Percentiles rank a stretch among this genome's conserved stretches.
phyloP scores from a whole-genome alignment of 306 rosid genomes.

The Pueraria montana region DNA sequence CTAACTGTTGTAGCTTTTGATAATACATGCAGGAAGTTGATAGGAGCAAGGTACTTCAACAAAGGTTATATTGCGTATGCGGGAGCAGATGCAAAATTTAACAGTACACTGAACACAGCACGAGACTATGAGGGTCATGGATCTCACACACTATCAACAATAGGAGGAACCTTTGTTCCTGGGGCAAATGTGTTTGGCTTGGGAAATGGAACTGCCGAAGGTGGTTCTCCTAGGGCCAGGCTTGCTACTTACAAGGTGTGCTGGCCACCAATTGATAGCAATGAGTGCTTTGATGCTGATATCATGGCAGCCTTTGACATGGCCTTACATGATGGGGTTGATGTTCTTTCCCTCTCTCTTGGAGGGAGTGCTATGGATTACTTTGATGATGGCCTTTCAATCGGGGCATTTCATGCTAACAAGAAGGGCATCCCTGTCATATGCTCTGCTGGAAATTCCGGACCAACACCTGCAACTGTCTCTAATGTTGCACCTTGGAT shows the following conservation, averaged over 20 bases:
- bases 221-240: slow-evolving; percentile 82
- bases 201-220: slow-evolving; percentile 79
- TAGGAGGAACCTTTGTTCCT: slow-evolving; percentile 69
- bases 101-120: slow-evolving; percentile 36
- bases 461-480: slow-evolving; percentile 56
- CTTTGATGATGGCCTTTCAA: slow-evolving; percentile 52
- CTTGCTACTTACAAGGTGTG: slow-evolving; percentile 81
- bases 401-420: slow-evolving; percentile 76
- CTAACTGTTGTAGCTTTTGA: background rate
- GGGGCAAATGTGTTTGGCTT: slow-evolving; percentile 62
- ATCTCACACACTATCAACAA: slow-evolving; percentile 81
- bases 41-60: slow-evolving; percentile 86
- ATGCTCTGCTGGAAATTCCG: slow-evolving; percentile 75
- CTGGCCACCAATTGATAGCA: slow-evolving; percentile 55
- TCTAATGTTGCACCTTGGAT: slow-evolving; percentile 79
- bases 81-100: background rate
- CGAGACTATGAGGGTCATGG: slow-evolving; percentile 76
- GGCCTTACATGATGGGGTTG: slow-evolving; percentile 81
- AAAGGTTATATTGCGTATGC: slow-evolving; percentile 50
- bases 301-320: slow-evolving; percentile 67
- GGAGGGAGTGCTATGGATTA: slow-evolving; percentile 47
- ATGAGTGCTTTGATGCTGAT: slow-evolving; percentile 69
- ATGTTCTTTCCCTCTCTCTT: slow-evolving; percentile 73
- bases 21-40: slow-evolving; percentile 65
- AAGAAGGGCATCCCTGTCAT: slow-evolving; percentile 62